phyloP scores from a whole-genome alignment of 2,329 filamentous ascomycete genomes.

The Botrytis squamosa region DNA sequence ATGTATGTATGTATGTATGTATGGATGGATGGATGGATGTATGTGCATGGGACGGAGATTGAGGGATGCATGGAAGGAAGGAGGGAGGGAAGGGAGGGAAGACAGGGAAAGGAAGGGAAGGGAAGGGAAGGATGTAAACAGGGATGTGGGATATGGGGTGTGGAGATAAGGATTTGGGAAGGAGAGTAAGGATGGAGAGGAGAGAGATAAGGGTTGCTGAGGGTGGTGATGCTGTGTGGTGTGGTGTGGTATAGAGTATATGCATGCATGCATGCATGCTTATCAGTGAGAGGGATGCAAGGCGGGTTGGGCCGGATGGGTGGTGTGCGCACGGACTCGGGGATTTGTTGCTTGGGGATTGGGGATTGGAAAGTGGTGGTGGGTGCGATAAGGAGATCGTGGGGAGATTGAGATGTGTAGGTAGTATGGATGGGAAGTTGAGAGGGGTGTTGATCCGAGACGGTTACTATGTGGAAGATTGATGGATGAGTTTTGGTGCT shows the following conservation, averaged over 20 bases:
- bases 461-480: background rate
- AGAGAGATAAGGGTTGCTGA: background rate
- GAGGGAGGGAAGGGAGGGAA: background rate
- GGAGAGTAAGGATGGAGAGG: background rate
- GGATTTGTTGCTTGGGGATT: background rate
- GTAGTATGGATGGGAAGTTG: background rate
- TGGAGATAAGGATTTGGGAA: background rate
- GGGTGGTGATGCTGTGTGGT: background rate
- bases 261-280: constrained; percentile 7
- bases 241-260: background rate
- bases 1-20: background rate
- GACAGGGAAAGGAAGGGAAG: background rate
- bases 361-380: background rate
- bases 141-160: background rate
- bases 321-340: constrained; percentile 4
- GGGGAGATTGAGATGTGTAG: background rate
- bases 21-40: background rate
- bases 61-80: background rate
- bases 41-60: background rate
- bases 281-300: constrained; percentile 1
- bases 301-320: background rate
- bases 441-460: background rate
- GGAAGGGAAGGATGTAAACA: background rate
- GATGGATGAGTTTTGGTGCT: background rate
- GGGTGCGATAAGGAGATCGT: background rate